A percentile compares a stretch with the other conserved stretches of the same genome.
Evolutionary conservation across 257 asterid species (phyloP).

Genomic region (Jacaranda copaia): DNA sequence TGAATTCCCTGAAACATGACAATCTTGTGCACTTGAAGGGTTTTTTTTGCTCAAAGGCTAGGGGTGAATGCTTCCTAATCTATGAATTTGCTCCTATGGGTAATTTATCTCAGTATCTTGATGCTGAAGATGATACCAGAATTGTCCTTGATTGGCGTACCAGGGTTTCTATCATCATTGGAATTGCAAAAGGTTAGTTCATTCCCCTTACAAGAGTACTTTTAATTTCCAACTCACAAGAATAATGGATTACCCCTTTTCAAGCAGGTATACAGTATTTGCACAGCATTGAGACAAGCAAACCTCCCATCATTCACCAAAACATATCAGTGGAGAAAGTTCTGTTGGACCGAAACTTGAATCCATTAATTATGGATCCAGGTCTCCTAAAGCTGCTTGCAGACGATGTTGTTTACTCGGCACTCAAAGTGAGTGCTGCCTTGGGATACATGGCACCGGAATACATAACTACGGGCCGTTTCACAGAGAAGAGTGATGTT

Average conservation of each 20-base stretch:
- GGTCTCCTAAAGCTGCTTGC: slow-evolving; percentile 92
- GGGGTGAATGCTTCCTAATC: slow-evolving; percentile 88
- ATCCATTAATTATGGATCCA: slow-evolving; percentile 74
- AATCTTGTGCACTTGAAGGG: slow-evolving; percentile 82
- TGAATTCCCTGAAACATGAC: slow-evolving; percentile 71
- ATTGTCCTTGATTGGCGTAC: slow-evolving; percentile 76
- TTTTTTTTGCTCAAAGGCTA: slow-evolving; percentile 83
- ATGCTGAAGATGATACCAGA: slow-evolving; percentile 49
- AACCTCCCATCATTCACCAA: slow-evolving; percentile 82
- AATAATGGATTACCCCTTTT: slow-evolving; percentile 3
- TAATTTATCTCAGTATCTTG: slow-evolving; percentile 68
- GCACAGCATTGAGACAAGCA: slow-evolving; percentile 67
- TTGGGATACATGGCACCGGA: slow-evolving; percentile 99
- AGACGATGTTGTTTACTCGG: slow-evolving; percentile 90
- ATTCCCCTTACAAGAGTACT: not conserved
- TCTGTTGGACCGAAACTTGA: slow-evolving; percentile 61
- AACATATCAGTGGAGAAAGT: slow-evolving; percentile 88
- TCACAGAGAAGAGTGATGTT: slow-evolving; percentile 90
- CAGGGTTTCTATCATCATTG: slow-evolving; percentile 72
- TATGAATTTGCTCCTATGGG: slow-evolving; percentile 81
- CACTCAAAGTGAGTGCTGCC: slow-evolving; percentile 93
- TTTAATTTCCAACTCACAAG: too few relatives aligned
- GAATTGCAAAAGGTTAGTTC: slow-evolving; percentile 84
- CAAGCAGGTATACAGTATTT: slow-evolving; percentile 73
- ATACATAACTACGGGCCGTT: slow-evolving; percentile 37